Evolutionary conservation across 1,284 basidiomycete genomes (phyloP).

Genomic region (Ustilago xerochloae): DNA sequence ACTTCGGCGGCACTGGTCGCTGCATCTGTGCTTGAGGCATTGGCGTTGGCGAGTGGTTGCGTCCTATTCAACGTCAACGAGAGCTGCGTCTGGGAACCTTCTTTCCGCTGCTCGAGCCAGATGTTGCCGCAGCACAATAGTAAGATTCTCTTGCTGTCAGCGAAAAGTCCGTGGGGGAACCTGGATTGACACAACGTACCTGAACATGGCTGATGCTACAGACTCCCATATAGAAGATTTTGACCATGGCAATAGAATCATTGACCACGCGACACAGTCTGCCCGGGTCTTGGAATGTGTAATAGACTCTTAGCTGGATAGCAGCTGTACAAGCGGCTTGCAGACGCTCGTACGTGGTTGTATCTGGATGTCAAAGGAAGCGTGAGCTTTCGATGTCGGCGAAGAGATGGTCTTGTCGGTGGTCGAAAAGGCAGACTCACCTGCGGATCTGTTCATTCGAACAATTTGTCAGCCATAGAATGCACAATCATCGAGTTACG

Average conservation of each 20-base stretch:
- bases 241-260: constrained; percentile 5
- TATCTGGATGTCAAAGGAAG: neutral
- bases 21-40: neutral
- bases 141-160: neutral
- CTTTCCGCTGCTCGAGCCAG: neutral
- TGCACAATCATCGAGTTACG: neutral
- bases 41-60: neutral
- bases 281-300: neutral
- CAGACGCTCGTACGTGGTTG: neutral
- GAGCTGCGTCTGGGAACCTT: neutral
- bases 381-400: neutral
- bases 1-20: neutral
- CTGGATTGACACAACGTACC: no score
- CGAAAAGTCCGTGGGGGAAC: neutral
- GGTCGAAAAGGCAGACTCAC: constrained; percentile 4
- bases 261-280: constrained; percentile 9
- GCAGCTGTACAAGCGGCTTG: neutral
- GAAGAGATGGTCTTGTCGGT: neutral
- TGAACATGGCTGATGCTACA: constrained; percentile 15
- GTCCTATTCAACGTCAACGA: neutral
- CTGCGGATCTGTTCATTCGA: constrained; percentile 1
- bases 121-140: neutral
- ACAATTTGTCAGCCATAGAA: neutral
- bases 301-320: constrained; percentile 5
- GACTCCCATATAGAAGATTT: constrained; percentile 10